Percentiles rank a stretch among this genome's conserved stretches.
These are phyloP conservation scores for Hymenoscyphus infarciens DNA, from an alignment of 2,329 filamentous ascomycete genomes.

Conservation along the genomic window DNA sequence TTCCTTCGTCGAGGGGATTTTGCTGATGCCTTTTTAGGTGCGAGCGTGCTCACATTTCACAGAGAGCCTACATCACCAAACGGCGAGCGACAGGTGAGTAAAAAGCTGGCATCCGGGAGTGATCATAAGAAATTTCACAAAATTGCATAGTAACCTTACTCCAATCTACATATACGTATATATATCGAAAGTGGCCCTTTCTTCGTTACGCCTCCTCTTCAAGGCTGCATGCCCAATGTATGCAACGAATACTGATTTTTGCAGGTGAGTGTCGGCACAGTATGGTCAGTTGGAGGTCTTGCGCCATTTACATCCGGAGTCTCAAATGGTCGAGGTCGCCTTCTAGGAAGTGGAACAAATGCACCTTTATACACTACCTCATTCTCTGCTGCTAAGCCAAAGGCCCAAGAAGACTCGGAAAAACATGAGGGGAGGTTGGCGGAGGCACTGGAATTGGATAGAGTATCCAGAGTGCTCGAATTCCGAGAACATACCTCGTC, in stretches of 20 bases:
- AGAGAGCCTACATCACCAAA: conserved; percentile 26
- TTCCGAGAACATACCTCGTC: conserved; percentile 39
- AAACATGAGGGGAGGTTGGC: conserved; percentile 74
- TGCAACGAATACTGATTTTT: conserved; percentile 14
- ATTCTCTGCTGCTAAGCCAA: conserved; percentile 42
- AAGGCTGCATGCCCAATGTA: neutral
- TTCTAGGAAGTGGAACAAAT: conserved; percentile 67
- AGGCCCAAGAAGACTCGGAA: conserved; percentile 57
- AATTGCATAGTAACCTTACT: neutral
- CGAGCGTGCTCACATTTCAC: conserved; percentile 32
- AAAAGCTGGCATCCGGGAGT: neutral
- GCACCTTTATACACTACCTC: conserved; percentile 61
- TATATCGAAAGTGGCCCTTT: neutral
- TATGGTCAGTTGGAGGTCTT: conserved; percentile 76
- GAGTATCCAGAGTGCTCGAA: conserved; percentile 61
- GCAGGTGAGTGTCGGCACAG: conserved; percentile 61
- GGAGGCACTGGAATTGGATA: conserved; percentile 75
- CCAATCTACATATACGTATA: neutral
- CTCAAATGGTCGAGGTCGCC: conserved; percentile 59
- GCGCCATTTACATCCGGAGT: conserved; percentile 54
- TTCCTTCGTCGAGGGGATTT: neutral
- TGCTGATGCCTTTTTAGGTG: conserved; percentile 25
- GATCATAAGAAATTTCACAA: neutral
- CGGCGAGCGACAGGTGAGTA: conserved; percentile 33
- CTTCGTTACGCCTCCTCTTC: neutral